Base-by-base conservation (phyloP, 2,329 filamentous ascomycete species). In the Nemania bipapillata region DNA sequence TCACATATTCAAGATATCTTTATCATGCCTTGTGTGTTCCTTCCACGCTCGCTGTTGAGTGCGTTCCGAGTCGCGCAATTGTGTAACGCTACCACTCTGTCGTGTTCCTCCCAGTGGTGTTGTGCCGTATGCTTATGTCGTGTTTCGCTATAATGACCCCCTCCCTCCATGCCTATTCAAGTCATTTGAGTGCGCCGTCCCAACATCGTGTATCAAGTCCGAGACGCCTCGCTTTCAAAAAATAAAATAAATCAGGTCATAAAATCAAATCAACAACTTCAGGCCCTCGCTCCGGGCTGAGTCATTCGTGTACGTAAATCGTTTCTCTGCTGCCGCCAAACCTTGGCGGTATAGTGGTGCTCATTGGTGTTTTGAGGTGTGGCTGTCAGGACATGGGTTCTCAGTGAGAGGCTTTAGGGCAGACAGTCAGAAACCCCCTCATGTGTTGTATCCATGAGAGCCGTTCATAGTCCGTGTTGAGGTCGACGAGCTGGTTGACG, bases 401-500 rank as follows among this genome's bases (percentile, higher is more conserved):
- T 35, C 11, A 26, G 11, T n/a, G n/a, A n/a, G n/a, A n/a, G n/a
- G n/a, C n/a, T n/a, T n/a, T n/a, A n/a, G n/a, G n/a, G 8, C 28
- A 12, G 3, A 20, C 3, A 32, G 50, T 32, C n/a, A 5, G 20
- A 15, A 5, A 45, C 4, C 9, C 22, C 53, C 57, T 60, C 32
- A 65, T 15, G 45, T 50, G 20, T 65, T 56, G 22, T 71, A 66
- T 24, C 60, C 57, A 49, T 69, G 66, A 6, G 22, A 2, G 1
- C 50, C 59, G 52, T 68, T 67, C 8, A 57, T 15, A 2, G 40
- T 55, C 15, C 71, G 72, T 1, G 61, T 50, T 3, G 61, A 64
- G 5, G 11, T 47, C 9, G 73, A 68, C 3, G 74, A 70, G 2
- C 40, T 47, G 1, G 69, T 56, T 1, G 75, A 75, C 9, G 69